phyloP scores from a whole-genome alignment of 2,329 filamentous ascomycete genomes.

The Rachicladosporium sp. region DNA sequence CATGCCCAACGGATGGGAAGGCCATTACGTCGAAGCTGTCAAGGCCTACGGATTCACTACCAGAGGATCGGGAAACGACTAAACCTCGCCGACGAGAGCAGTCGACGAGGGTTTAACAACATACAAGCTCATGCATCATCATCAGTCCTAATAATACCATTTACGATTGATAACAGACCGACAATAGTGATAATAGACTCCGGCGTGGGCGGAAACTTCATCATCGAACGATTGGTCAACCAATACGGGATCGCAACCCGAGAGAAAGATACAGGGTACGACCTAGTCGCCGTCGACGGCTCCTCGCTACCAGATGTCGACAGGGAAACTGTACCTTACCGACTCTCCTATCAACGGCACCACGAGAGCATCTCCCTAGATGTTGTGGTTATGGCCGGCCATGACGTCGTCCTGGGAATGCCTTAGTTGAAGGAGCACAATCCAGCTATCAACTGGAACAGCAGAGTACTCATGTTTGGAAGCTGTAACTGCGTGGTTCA shows the following conservation, averaged over 20 bases:
- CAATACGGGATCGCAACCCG: conserved; percentile 6
- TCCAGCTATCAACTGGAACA: conserved; percentile 6
- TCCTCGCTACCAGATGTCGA: conserved; percentile 6
- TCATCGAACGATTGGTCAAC: conserved; percentile 3
- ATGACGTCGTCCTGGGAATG: conserved; percentile 8
- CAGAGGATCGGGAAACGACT: conserved; percentile 5
- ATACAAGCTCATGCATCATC: conserved; percentile 1
- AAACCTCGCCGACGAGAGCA: conserved; percentile 3
- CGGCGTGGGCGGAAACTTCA: conserved; percentile 8
- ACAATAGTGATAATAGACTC: conserved; percentile 7
- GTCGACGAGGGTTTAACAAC: conserved; percentile 2
- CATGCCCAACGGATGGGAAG: neutral
- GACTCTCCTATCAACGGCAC: conserved; percentile 6
- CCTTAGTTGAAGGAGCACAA: conserved; percentile 9
- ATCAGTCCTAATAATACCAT: conserved; percentile 3
- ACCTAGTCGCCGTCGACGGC: conserved; percentile 7
- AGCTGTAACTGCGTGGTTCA: conserved; percentile 5
- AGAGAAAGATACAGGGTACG: conserved; percentile 7
- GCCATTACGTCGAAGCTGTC: neutral
- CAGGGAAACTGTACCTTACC: conserved; percentile 7
- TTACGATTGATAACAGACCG: conserved; percentile 2
- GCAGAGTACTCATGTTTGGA: conserved; percentile 9
- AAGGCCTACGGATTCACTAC: neutral
- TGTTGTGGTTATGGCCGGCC: conserved; percentile 7
- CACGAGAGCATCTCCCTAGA: conserved; percentile 8